Base-by-base conservation (phyloP, 2,329 filamentous ascomycete genomes). In the Lanzia echinophila region DNA sequence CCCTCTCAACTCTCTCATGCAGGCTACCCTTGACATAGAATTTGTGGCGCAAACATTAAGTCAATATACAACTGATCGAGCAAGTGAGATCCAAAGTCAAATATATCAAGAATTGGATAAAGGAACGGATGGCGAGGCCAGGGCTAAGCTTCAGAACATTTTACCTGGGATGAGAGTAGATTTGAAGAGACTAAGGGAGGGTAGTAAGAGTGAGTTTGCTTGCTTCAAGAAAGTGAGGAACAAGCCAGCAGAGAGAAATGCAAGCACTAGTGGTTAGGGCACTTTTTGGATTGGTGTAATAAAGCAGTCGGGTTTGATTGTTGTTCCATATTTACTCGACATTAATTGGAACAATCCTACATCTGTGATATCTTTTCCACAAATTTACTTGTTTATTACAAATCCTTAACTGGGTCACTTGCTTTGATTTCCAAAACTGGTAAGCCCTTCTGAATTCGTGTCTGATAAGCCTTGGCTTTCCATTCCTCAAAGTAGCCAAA, bases 1-100 rank as follows among this genome's bases (percentile, higher is more conserved):
- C 71, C 79, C 83, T 1, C 82, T 99, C 0, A 77, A 86, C 5
- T 86, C 88, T 6, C 80, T 99, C 48, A 95, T 97, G 85, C 95
- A 99, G 72, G 95, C 95, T 1, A 99, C 94, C 0, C 81, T 99
- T 1, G 94, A 99, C 66, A 91, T 96, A 1, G 94, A 99, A 71
- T 97, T 99, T 67, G 85, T 97, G 54, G 89, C 91, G 1, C 94
- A 99, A 73, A 96, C 92, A 5, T 79, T 99, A 33, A 88, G 82
- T 57, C 86, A 91, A 62, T 99, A 95, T 70, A 94, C 89, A 0
- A 94, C 89, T 0, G 87, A 95, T 54, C 79, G 83, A 48, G 89
- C 90, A 3, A 84, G 83, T 7, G 83, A 91, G 67, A 78, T 88
- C 13, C 94, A 97, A 73, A 87, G 87, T 62, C 83, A 91, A 68